Evolutionary conservation across 2,329 filamentous ascomycete genomes (phyloP), one percentile per base, ranked within the genome.

Genomic region (Didymella segeticola): DNA sequence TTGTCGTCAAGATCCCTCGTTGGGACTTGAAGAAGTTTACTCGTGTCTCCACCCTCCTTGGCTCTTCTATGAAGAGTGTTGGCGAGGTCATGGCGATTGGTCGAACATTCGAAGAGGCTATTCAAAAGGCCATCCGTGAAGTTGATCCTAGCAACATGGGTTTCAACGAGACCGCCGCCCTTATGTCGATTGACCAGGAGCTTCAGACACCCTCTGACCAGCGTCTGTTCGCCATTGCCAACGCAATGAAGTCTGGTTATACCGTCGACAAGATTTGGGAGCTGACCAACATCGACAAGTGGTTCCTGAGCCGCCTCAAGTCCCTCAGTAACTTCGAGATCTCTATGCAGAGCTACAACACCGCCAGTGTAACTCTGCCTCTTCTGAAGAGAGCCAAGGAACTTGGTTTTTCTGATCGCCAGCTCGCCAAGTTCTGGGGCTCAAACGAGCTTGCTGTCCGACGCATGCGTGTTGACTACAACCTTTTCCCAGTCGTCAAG

Each of bases 1-100:
- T 96, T 46, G 95, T 98, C 15, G 93, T 98, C 66, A 99, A 99
- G 85, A 98, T 99, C 81, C 95, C 95, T 39, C 86, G 95, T 66
- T 99, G 95, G 95, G 95, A 99, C 78, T 79, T 99, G 71, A 98
- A 98, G 83, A 99, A 99, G 80, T 99, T 99, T 78, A 96, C 91
- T 23, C 88, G 95, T 63, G 95, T 98, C 19, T 98, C 93, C 4
- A 98, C 93, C 1, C 89, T 96, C 71, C 88, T 99, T 20, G 93
- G 93, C 25, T 98, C 95, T 3, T 96, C 93, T 11, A 99, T 99
- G 95, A 99, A 98, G 88, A 96, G 91, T 84, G 93, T 99, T 47
- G 95, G 95, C 71, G 95, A 99, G 75, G 95, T 99, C 63, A 98
- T 99, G 95, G 93, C 90, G 69, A 97, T 99, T 64, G 95, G 95